Evolutionary conservation across 2,329 filamentous ascomycete genomes (phyloP).

Genomic region (Nemania sp.): DNA sequence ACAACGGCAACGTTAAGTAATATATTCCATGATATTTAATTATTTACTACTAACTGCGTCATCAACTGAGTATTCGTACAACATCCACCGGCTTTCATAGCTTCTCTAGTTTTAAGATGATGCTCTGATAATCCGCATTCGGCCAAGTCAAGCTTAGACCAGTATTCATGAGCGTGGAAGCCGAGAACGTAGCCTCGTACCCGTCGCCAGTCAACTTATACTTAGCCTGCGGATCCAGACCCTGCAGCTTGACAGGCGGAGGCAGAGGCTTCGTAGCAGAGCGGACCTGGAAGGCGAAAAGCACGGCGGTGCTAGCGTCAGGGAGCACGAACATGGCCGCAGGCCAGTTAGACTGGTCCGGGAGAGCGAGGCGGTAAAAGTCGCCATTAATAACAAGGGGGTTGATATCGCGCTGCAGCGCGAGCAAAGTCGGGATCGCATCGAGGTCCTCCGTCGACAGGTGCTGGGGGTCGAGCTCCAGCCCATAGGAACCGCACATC

Average conservation of each 20-base stretch:
- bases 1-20: too few relatives aligned
- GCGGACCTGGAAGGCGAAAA: constrained; percentile 64
- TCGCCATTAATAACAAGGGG: constrained; percentile 62
- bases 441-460: constrained; percentile 55
- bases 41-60: neutral
- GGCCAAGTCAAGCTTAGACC: constrained; percentile 56
- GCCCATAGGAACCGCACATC: constrained; percentile 69
- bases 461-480: constrained; percentile 62
- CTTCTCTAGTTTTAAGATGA: constrained; percentile 58
- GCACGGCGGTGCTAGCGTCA: constrained; percentile 52
- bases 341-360: constrained; percentile 64
- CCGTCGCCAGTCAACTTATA: constrained; percentile 55
- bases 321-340: constrained; percentile 61
- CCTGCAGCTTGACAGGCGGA: constrained; percentile 58
- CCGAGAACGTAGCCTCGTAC: constrained; percentile 53
- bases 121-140: constrained; percentile 58
- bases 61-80: neutral
- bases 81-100: constrained; percentile 31
- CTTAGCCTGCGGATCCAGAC: constrained; percentile 55
- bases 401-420: constrained; percentile 58
- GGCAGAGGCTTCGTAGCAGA: constrained; percentile 56
- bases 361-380: constrained; percentile 61
- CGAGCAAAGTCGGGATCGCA: constrained; percentile 57
- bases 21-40: too few relatives aligned
- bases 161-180: constrained; percentile 64